Base-by-base conservation (phyloP, 768 basidiomycete species). In the Amanita inopinata region DNA sequence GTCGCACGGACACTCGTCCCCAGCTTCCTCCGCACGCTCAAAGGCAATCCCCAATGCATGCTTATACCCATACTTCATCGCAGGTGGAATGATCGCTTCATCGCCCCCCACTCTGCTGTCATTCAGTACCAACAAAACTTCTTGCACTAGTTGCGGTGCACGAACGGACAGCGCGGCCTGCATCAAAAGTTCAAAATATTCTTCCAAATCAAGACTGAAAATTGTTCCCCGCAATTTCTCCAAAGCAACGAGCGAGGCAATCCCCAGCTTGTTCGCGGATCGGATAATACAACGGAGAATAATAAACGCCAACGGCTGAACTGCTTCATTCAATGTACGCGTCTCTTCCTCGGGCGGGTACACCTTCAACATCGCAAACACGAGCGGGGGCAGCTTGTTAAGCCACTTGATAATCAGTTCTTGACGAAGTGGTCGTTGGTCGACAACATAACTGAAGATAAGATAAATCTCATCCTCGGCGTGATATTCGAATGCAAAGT, bases 1-100 rank as follows among this genome's bases (percentile, higher is more conserved):
- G 46, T 79, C 71, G 43, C 79, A 81, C 5, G 79, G 79, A 53
- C 78, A 83, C 49, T 72, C 69, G 45, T 80, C 77, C 1, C 70
- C 70, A 4, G 79, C 80, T 50, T 82, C 80, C 49, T 83, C 78
- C 1, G 75, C 76, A 9, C 76, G 67, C 46, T 82, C 80, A 44
- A 78, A 79, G 1, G 69, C 70, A 20, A 82, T 64, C 4, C 69
- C 71, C 1, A 81, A 63, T 0, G 73, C 71, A 24, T 77, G 69
- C 39, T 73, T 74, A 49, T 73, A 71, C 1, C 67, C 69, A 51
- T 82, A 76, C n/a, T 55, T 52, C 31, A 58, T 48, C 0, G 58
- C 49, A 0, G 56, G 43, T 4, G 62, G 50, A 2, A 46, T 31
- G 0, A 52, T 54, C 10, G 56, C 51, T 3, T 55, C 43, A 3